Evolutionary conservation across 176 grass and related monocot genomes (phyloP), one percentile per base, ranked within the genome.

Genomic region (Paspalum notatum): DNA sequence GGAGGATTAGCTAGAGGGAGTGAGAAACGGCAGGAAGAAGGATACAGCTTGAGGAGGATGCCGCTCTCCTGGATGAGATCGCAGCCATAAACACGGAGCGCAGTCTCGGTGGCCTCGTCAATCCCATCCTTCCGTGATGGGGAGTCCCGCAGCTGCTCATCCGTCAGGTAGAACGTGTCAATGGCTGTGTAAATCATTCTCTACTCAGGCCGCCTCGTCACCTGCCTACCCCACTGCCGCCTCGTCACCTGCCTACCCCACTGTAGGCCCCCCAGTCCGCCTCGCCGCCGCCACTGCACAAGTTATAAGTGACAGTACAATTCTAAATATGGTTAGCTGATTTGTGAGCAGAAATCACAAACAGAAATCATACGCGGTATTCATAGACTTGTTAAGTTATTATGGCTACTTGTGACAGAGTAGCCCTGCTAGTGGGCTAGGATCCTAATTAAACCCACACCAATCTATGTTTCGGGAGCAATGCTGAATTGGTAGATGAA

Each of bases 41-140:
- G 85, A 98, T 94, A 94, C 92, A 98, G 83, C 83, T 75, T 88
- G 45, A 98, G 83, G 25, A 98, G 88, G 72, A 98, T 93, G 87
- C 95, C 92, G 49, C 90, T 91, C 88, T 98, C 92, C 76, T 98
- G 92, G 71, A 98, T 93, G 81, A 98, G 92, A 71, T 95, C 90
- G 52, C 92, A 95, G 32, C 92, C 90, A 67, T 98, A 98, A 54
- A 89, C 78, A n/a, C 90, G 84, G 43, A 98, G 86, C 12, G 90
- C 68, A 62, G 76, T 89, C 78, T 98, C 95, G 12, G 92, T 89
- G 16, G 83, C 88, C 79, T 89, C 90, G 75, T 98, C 92, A 39
- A 98, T 93, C 50, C 92, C 92, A 85, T 98, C 95, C 83, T 91
- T 98, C 71, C 95, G 83, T 10, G 95, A 94, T 12, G 95, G 92